Percentiles rank a stretch among this genome's conserved stretches.
Evolutionary conservation across 2,329 filamentous ascomycete genomes (phyloP).

Genomic region (Chalara sp.): DNA sequence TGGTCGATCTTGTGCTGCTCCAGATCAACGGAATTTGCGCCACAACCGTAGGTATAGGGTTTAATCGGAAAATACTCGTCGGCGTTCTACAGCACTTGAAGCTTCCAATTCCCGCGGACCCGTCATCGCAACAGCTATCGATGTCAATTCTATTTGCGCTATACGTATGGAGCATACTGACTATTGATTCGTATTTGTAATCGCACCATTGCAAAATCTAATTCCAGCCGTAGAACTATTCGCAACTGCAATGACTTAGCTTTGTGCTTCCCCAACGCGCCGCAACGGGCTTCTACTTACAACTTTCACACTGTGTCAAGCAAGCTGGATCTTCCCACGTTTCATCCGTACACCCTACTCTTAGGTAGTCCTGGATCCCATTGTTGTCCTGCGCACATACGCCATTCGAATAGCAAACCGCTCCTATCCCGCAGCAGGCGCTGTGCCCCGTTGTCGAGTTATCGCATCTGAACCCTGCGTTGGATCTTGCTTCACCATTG

Average conservation of each 20-base stretch:
- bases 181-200: constrained; percentile 17
- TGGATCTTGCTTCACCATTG: constrained; percentile 7
- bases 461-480: constrained; percentile 14
- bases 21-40: constrained; percentile 9
- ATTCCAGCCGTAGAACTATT: constrained; percentile 14
- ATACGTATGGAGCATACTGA: not conserved
- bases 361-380: constrained; percentile 14
- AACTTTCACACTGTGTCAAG: constrained; percentile 14
- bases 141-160: not conserved
- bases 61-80: constrained; percentile 8
- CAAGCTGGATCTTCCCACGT: constrained; percentile 17
- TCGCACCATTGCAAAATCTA: constrained; percentile 13
- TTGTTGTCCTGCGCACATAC: constrained; percentile 15
- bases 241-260: constrained; percentile 6
- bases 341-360: constrained; percentile 20
- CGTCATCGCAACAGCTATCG: constrained; percentile 14
- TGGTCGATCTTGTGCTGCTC: constrained; percentile 1
- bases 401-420: constrained; percentile 18
- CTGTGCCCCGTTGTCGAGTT: constrained; percentile 16
- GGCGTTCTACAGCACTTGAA: constrained; percentile 11
- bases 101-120: constrained; percentile 7
- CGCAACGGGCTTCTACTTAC: constrained; percentile 10
- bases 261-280: not conserved
- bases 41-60: constrained; percentile 8
- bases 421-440: constrained; percentile 14